phyloP scores from a whole-genome alignment of 306 rosid species.

The Argentina anserina region DNA sequence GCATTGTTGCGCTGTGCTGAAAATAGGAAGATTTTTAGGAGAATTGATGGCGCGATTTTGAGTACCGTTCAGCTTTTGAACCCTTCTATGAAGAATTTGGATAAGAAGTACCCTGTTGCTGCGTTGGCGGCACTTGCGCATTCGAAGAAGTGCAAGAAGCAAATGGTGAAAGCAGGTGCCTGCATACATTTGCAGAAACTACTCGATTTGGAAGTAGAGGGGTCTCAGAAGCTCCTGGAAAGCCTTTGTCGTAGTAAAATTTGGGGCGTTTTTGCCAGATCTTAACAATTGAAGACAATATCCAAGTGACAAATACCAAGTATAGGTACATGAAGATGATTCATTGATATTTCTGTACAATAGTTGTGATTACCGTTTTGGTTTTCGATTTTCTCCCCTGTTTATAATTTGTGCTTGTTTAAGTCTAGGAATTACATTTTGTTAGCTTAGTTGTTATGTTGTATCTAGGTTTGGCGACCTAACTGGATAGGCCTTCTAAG shows the following conservation, averaged over 20 bases:
- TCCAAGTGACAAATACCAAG: slow-evolving; percentile 10
- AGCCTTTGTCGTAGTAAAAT: slow-evolving; percentile 82
- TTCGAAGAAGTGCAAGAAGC: slow-evolving; percentile 70
- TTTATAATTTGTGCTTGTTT: slow-evolving; percentile 25
- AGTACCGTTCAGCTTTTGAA: slow-evolving; percentile 69
- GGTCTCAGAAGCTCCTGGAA: slow-evolving; percentile 77
- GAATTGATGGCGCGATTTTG: slow-evolving; percentile 63
- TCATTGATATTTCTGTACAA: slow-evolving; percentile 39
- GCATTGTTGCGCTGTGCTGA: slow-evolving; percentile 35
- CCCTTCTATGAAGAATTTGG: slow-evolving; percentile 60
- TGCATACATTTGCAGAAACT: slow-evolving; percentile 60
- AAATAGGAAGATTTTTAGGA: slow-evolving; percentile 56
- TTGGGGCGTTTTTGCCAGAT: slow-evolving; percentile 87
- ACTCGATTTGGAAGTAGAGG: slow-evolving; percentile 66
- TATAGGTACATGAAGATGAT: slow-evolving; percentile 28
- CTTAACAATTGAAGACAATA: slow-evolving; percentile 32
- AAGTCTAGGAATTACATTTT: slow-evolving; percentile 19
- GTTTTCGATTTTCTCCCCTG: slow-evolving; percentile 12
- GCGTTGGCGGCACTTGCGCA: slow-evolving; percentile 51
- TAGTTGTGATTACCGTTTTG: slow-evolving; percentile 22
- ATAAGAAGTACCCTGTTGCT: slow-evolving; percentile 77
- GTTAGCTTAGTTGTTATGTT: slow-evolving; percentile 23
- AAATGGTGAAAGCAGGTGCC: slow-evolving; percentile 80
- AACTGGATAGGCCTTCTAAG: slow-evolving; percentile 29
- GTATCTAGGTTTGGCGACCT: slow-evolving; percentile 35